These are phyloP conservation scores for Aspergillus sp. DNA, from an alignment of 2,329 filamentous ascomycete species.

Conservation along the genomic window DNA sequence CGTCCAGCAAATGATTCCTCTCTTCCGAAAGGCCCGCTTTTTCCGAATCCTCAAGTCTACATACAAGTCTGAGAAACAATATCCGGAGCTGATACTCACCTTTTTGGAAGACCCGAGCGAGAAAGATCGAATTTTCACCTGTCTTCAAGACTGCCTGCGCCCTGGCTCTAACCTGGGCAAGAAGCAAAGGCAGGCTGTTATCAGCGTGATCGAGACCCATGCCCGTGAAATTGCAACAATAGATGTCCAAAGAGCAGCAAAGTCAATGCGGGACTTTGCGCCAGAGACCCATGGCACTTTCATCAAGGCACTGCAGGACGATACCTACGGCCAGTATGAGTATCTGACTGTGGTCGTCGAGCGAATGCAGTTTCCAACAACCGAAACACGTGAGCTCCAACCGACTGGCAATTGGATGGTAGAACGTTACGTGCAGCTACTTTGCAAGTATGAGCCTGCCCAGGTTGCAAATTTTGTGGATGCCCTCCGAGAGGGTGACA, in stretches of 20 bases:
- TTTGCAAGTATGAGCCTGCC: constrained; percentile 81
- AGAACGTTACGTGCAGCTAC: constrained; percentile 85
- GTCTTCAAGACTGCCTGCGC: constrained; percentile 75
- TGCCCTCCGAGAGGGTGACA: constrained; percentile 72
- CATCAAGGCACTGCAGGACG: constrained; percentile 64
- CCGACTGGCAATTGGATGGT: constrained; percentile 63
- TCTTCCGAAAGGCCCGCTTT: constrained; percentile 80
- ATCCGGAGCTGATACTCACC: constrained; percentile 73
- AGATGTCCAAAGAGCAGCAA: constrained; percentile 67
- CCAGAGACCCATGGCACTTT: constrained; percentile 69
- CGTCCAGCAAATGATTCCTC: constrained; percentile 72
- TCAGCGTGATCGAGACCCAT: constrained; percentile 67
- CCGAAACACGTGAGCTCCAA: constrained; percentile 36
- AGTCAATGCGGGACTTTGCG: constrained; percentile 65
- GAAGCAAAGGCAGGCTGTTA: constrained; percentile 74
- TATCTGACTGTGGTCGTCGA: constrained; percentile 81
- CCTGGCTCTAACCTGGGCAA: constrained; percentile 65
- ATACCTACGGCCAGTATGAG: constrained; percentile 69
- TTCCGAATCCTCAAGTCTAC: constrained; percentile 90
- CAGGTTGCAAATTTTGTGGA: constrained; percentile 88
- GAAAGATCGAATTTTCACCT: constrained; percentile 74
- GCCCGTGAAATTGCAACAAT: constrained; percentile 69
- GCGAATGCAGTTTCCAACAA: constrained; percentile 42
- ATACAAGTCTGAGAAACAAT: constrained; percentile 79
- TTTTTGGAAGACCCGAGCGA: constrained; percentile 87